A percentile compares a stretch with the other conserved stretches of the same genome.
Evolutionary conservation across 108 stramenopile species (phyloP).

Genomic region (Pseudonitzschia multiseries): DNA sequence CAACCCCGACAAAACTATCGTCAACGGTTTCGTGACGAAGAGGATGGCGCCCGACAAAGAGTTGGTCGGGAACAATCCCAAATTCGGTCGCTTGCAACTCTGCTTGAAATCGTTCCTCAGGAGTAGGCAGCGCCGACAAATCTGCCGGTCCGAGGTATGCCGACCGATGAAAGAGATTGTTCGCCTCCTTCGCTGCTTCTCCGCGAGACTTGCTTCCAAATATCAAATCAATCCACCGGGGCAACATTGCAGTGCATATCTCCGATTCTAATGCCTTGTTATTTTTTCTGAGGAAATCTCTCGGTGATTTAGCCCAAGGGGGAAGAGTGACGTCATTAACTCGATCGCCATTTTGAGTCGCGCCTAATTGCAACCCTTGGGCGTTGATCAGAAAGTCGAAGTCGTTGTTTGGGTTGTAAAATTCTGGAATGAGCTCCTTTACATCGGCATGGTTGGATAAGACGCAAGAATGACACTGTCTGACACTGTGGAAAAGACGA

Average conservation of each 20-base stretch:
- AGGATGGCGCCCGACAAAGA: slow-evolving; percentile 71
- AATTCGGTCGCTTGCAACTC: slow-evolving; percentile 88
- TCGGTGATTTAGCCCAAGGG: slow-evolving; percentile 86
- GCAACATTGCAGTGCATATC: slow-evolving; percentile 77
- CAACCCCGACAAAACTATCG: slow-evolving; percentile 33
- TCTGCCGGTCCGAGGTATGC: slow-evolving; percentile 83
- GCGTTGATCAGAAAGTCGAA: slow-evolving; percentile 93
- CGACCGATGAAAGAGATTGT: slow-evolving; percentile 89
- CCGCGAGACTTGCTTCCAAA: slow-evolving; percentile 94
- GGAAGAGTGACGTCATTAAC: slow-evolving; percentile 91
- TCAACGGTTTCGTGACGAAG: slow-evolving; percentile 40
- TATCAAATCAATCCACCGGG: slow-evolving; percentile 97
- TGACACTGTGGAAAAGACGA: slow-evolving; percentile 89
- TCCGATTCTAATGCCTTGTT: slow-evolving; percentile 93
- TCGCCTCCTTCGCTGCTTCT: slow-evolving; percentile 70
- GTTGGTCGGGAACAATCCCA: slow-evolving; percentile 75
- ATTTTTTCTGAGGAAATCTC: slow-evolving; percentile 88
- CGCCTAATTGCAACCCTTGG: slow-evolving; percentile 89
- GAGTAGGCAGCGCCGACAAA: slow-evolving; percentile 57
- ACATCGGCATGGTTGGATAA: slow-evolving; percentile 93
- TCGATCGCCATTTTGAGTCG: slow-evolving; percentile 83
- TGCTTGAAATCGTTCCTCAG: slow-evolving; percentile 79
- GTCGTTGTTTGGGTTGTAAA: slow-evolving; percentile 76
- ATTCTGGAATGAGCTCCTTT: slow-evolving; percentile 97
- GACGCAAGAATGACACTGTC: slow-evolving; percentile 74